phyloP scores from a whole-genome alignment of 2,329 filamentous ascomycete genomes.

The Penicillium sp. region DNA sequence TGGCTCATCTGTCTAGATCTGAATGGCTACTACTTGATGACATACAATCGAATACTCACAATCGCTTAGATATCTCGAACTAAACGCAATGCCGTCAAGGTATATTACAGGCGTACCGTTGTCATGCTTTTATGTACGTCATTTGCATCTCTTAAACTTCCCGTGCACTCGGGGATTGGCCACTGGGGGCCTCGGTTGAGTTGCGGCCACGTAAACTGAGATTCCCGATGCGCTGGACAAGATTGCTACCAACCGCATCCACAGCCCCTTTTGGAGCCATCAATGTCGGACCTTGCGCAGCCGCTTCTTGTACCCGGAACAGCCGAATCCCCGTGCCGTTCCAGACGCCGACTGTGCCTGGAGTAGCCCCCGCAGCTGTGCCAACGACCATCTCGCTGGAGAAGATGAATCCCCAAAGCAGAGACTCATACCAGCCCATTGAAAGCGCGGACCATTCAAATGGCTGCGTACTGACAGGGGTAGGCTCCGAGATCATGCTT shows the following conservation, averaged over 20 bases:
- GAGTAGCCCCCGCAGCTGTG: constrained; percentile 48
- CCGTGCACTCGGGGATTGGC: constrained; percentile 29
- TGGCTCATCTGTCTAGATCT: too few species aligned
- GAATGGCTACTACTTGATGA: too few species aligned
- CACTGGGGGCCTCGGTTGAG: constrained; percentile 27
- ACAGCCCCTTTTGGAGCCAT: constrained; percentile 83
- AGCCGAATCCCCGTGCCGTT: constrained; percentile 82
- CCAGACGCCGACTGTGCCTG: constrained; percentile 87
- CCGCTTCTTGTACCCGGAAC: constrained; percentile 83
- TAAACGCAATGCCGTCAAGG: background rate
- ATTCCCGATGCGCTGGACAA: constrained; percentile 78
- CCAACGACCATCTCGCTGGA: constrained; percentile 72
- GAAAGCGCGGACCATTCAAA: constrained; percentile 92
- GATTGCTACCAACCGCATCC: constrained; percentile 84
- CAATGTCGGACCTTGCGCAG: constrained; percentile 70
- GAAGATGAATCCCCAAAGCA: constrained; percentile 92
- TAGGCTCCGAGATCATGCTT: constrained; percentile 63
- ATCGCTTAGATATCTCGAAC: too few species aligned
- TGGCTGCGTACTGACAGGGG: constrained; percentile 69
- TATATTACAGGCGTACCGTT: background rate
- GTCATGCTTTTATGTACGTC: constrained; percentile 16
- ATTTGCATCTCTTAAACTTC: constrained; percentile 33
- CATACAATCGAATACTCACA: too few species aligned
- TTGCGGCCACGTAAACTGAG: constrained; percentile 56
- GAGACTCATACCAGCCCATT: constrained; percentile 90